Conservation (phyloP, 1,284 basidiomycete species). For the Ustilago nuda region DNA sequence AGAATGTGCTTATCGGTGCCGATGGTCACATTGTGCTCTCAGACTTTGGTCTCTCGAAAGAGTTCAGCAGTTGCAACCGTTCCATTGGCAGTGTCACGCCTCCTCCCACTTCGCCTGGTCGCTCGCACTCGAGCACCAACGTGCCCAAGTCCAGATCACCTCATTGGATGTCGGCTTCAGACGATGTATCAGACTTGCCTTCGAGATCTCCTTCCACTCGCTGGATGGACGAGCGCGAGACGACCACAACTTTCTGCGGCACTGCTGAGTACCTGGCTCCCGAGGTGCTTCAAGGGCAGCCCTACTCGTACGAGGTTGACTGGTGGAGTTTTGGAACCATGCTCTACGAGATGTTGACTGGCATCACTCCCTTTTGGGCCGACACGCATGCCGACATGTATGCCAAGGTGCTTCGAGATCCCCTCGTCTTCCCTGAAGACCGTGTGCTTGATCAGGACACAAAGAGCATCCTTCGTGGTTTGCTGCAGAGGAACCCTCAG, state of each 20-base stretch:
- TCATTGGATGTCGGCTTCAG: slow-evolving; percentile 88
- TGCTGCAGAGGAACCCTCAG: slow-evolving; percentile 89
- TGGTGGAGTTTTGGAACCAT: slow-evolving; percentile 99
- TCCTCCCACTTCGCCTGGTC: slow-evolving; percentile 75
- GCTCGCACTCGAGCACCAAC: slow-evolving; percentile 54
- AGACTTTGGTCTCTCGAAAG: slow-evolving; percentile 96
- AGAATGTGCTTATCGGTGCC: slow-evolving; percentile 98
- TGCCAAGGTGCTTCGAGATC: slow-evolving; percentile 86
- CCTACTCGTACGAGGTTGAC: slow-evolving; percentile 97
- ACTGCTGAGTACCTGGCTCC: slow-evolving; percentile 99
- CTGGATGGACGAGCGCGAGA: slow-evolving; percentile 95
- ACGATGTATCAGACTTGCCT: slow-evolving; percentile 35
- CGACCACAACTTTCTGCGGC: slow-evolving; percentile 98
- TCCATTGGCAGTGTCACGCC: slow-evolving; percentile 78
- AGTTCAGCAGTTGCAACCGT: slow-evolving; percentile 79
- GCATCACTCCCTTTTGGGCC: slow-evolving; percentile 97
- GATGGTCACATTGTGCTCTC: slow-evolving; percentile 99
- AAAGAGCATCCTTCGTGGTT: slow-evolving; percentile 91
- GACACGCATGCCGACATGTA: slow-evolving; percentile 96
- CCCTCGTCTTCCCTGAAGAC: slow-evolving; percentile 88
- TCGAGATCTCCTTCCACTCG: slow-evolving; percentile 74
- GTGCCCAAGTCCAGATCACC: slow-evolving; percentile 82
- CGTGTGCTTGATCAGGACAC: slow-evolving; percentile 91
- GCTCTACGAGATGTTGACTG: slow-evolving; percentile 99
- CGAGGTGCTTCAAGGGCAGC: slow-evolving; percentile 96